Base-by-base conservation (phyloP, 768 basidiomycete genomes). In the Amanita inopinata region DNA sequence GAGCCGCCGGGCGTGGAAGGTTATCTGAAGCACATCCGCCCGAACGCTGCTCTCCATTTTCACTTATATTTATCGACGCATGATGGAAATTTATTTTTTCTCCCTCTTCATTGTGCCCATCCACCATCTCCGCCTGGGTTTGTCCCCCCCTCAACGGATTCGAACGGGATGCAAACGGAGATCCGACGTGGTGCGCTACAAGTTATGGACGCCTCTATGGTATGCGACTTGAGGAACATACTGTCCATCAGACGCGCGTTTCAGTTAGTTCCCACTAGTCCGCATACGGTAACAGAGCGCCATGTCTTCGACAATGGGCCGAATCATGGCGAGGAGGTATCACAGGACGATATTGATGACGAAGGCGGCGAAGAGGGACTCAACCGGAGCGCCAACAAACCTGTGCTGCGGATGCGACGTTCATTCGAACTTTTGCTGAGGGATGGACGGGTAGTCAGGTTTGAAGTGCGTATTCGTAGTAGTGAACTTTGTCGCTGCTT, bases 1-100 rank as follows among this genome's bases (percentile, higher is more conserved):
- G 88, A 93, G 52, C 93, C 93, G 1, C 78, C 81, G 0, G 73
- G 77, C 0, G 66, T 94, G 35, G 93, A 97, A 61, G 93, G 93
- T 2, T 96, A 86, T 60, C 64, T 93, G 32, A 74, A 85, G 46
- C 79, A 80, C 35, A 70, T 87, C 52, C 71, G 67, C 48, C 70
- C 76, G 2, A 77, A 74, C 50, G 65, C 73, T 14, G 74, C 77
- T 47, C 56, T 58, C 20, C 76, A 69, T 40, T 74, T 83, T 43
- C 67, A 67, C 3, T 52, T 83, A 10, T 93, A 91, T 60, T 66
- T 92, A 28, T 62, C 73, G 19, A 76, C 76, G 4, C 85, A 90
- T 53, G 71, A 80, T 40, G 83, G 86, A 4, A 73, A 76, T 52
- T 60, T 93, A 22, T 90, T 90, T 60, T 66, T 73, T 7, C 51